Conservation (phyloP, 352 stramenopile genomes). For the Pythium utonaiense region DNA sequence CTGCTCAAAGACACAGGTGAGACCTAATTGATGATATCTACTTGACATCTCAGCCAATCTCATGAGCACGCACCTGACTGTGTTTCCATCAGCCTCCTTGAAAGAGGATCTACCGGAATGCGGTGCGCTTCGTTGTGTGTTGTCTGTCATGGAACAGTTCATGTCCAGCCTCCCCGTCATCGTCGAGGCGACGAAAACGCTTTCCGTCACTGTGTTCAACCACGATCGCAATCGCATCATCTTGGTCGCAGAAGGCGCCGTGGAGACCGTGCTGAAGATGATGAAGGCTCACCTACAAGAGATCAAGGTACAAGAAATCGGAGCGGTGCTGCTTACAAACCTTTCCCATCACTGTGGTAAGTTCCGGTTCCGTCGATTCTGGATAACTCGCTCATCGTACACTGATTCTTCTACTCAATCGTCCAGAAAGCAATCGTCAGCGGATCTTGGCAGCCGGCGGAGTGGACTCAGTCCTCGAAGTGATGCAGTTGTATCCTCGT, state of each 20-base stretch:
- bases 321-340: conserved; percentile 81
- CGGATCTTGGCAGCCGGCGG: conserved; percentile 64
- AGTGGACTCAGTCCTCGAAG: conserved; percentile 75
- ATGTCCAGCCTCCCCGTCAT: conserved; percentile 49
- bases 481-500: conserved; percentile 83
- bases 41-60: not conserved
- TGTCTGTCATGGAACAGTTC: conserved; percentile 63
- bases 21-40: not conserved
- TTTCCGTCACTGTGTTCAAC: conserved; percentile 76
- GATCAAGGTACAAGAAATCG: conserved; percentile 63
- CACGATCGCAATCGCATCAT: conserved; percentile 73
- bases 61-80: not conserved
- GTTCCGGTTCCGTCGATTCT: conserved; percentile 14
- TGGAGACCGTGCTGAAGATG: conserved; percentile 51
- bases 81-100: conserved; percentile 30
- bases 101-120: conserved; percentile 83
- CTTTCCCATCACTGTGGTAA: conserved; percentile 79
- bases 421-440: conserved; percentile 80
- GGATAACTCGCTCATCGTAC: conserved; percentile 10
- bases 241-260: conserved; percentile 59
- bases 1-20: conserved; percentile 50
- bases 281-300: conserved; percentile 63
- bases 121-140: conserved; percentile 49
- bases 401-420: conserved; percentile 8
- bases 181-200: conserved; percentile 70